These are phyloP conservation scores for Amanita pseudoporphyria DNA, from an alignment of 768 basidiomycete genomes.

Conservation along the genomic window DNA sequence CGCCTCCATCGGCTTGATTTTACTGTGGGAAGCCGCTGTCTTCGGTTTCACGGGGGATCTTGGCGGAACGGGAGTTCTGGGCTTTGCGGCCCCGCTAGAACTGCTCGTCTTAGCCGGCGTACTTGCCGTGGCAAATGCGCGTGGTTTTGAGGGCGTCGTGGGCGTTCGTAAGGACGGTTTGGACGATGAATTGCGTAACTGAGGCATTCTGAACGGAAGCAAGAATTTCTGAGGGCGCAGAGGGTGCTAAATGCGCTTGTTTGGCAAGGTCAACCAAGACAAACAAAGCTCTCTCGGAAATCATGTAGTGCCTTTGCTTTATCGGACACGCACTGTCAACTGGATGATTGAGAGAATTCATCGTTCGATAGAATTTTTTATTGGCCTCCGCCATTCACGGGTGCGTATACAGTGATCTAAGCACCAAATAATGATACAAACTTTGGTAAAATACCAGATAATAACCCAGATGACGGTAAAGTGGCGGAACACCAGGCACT, in stretches of 20 bases:
- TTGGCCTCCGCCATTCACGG: no score
- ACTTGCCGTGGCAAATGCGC: background rate
- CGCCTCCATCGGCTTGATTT: slow-evolving; percentile 14
- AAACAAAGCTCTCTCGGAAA: no score
- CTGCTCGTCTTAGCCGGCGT: background rate
- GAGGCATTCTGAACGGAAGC: background rate
- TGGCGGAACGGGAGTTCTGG: background rate
- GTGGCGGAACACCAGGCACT: slow-evolving; percentile 19
- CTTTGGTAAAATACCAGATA: no score
- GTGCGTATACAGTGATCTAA: no score
- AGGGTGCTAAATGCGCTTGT: no score
- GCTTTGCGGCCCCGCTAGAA: background rate
- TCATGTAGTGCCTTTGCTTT: no score
- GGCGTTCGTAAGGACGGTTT: background rate
- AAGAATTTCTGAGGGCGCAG: no score
- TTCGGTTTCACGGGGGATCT: background rate
- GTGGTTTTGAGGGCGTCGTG: slow-evolving; percentile 4
- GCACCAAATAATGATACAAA: no score
- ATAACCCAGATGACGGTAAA: background rate
- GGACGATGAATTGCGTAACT: background rate
- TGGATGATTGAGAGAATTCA: no score
- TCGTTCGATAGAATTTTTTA: no score
- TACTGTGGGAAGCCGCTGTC: slow-evolving; percentile 15
- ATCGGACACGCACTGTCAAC: no score
- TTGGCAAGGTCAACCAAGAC: no score